A percentile compares a stretch with the other conserved stretches of the same genome.
Conservation (phyloP, 371 early-diverging fungal species). For the Mortierella sp. region DNA sequence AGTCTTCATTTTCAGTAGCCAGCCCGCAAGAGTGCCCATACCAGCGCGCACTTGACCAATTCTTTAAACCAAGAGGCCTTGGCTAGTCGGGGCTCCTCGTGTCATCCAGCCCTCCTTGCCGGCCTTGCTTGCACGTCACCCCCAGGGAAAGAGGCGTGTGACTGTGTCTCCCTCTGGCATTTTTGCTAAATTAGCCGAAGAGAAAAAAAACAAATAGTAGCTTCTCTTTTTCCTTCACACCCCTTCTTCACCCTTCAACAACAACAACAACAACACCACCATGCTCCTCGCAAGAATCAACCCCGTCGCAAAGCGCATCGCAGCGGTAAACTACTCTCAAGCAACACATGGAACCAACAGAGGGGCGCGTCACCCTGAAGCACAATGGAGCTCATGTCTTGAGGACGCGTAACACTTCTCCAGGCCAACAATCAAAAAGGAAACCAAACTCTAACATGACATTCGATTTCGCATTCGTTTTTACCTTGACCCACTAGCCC, state of each 20-base stretch:
- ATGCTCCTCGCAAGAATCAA: slow-evolving; percentile 44
- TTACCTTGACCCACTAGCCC: slow-evolving; percentile 21
- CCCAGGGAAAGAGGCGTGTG: too few relatives aligned
- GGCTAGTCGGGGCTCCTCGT: too few relatives aligned
- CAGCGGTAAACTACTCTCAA: slow-evolving; percentile 20
- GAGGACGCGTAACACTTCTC: not conserved
- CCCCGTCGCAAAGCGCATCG: slow-evolving; percentile 46
- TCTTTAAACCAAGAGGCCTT: too few relatives aligned
- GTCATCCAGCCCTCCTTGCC: too few relatives aligned
- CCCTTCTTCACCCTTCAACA: not conserved
- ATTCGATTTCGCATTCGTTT: not conserved
- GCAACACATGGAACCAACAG: not conserved
- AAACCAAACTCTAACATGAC: not conserved
- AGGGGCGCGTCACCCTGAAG: too few relatives aligned
- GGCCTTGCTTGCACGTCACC: not conserved
- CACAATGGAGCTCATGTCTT: not conserved
- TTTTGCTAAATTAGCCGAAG: not conserved
- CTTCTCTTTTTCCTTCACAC: not conserved
- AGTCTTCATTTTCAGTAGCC: too few relatives aligned
- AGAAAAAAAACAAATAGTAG: not conserved
- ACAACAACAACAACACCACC: not conserved
- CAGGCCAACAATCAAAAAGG: not conserved
- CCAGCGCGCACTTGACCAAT: too few relatives aligned
- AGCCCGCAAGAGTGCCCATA: too few relatives aligned
- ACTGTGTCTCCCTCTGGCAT: not conserved